Evolutionary conservation across 371 early-diverging fungal species (phyloP).

Genomic region (Syncephalastrum contaminatum): DNA sequence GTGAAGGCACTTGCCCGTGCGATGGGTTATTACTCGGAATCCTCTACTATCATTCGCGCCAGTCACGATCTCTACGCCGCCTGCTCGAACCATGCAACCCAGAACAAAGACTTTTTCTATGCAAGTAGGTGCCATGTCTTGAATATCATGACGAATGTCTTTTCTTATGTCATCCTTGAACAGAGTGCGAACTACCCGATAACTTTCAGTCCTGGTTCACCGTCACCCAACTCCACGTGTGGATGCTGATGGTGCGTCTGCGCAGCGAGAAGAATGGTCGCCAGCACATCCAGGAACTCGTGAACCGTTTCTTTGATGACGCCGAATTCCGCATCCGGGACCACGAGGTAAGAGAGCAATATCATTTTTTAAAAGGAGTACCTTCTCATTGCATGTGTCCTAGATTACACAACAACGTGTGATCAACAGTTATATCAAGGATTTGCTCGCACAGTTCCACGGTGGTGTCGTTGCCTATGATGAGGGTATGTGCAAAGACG

Average conservation of each 20-base stretch:
- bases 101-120: conserved; percentile 55
- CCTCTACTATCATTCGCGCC: conserved; percentile 57
- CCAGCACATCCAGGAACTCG: conserved; percentile 82
- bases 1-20: conserved; percentile 50
- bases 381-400: background rate
- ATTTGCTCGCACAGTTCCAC: conserved; percentile 82
- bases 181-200: conserved; percentile 75
- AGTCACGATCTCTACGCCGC: conserved; percentile 53
- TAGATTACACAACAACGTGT: conserved; percentile 70
- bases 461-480: conserved; percentile 93
- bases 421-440: conserved; percentile 74
- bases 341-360: conserved; percentile 48
- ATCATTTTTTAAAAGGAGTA: background rate
- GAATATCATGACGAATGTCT: too few relatives aligned
- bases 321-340: conserved; percentile 77
- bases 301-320: conserved; percentile 88
- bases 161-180: too few relatives aligned
- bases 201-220: conserved; percentile 96
- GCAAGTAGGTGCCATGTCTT: conserved; percentile 35
- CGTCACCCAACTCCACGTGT: conserved; percentile 87
- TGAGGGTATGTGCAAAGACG: conserved; percentile 88
- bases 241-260: conserved; percentile 89
- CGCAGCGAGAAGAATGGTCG: conserved; percentile 72
- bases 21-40: conserved; percentile 56
- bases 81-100: conserved; percentile 53